Evolutionary conservation across 164 flowering plant genomes (phyloP).

Genomic region (Tetracentron sinense): DNA sequence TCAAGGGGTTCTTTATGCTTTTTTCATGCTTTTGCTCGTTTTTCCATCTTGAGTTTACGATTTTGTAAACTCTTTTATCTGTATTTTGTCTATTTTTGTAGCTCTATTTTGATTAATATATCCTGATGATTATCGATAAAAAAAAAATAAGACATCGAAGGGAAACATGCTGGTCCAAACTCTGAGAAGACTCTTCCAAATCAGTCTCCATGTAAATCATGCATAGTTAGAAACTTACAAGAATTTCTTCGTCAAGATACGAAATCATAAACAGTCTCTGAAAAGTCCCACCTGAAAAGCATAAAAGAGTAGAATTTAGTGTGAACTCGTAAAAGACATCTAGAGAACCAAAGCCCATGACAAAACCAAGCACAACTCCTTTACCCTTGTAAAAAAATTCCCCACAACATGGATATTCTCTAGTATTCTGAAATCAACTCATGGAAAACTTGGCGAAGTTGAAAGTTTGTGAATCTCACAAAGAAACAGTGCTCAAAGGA

Average conservation of each 20-base stretch:
- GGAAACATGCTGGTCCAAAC: background rate
- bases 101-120: no score
- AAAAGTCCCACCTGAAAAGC: constrained; percentile 57
- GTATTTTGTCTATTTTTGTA: no score
- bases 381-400: background rate
- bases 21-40: no score
- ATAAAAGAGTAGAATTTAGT: constrained; percentile 6
- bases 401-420: background rate
- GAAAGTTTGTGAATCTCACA: no score
- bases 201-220: background rate
- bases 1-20: no score
- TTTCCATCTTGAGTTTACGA: no score
- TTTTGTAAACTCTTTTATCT: no score
- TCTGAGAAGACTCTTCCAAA: background rate
- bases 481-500: no score
- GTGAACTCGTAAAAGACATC: background rate
- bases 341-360: no score
- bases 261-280: constrained; percentile 87
- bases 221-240: constrained; percentile 46
- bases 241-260: constrained; percentile 91
- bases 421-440: background rate
- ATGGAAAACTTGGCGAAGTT: no score
- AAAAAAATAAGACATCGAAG: background rate
- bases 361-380: background rate
- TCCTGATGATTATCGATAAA: no score